phyloP scores from a whole-genome alignment of 495 filamentous ascomycete species.

The Penicillium riverlandense region DNA sequence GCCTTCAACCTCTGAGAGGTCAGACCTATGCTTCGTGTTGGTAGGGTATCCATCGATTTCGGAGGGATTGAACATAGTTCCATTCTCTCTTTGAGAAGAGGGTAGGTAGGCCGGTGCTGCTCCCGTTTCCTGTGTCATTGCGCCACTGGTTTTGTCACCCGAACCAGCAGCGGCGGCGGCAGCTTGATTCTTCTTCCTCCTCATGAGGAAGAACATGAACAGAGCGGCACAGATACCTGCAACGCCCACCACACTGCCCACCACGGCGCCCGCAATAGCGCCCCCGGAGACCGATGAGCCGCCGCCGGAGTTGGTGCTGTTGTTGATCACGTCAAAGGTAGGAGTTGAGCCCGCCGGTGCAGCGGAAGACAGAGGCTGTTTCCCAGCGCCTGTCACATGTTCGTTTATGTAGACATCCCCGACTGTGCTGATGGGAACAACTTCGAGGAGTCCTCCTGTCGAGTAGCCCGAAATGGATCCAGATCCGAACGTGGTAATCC shows the following conservation, averaged over 20 bases:
- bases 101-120: too few species aligned
- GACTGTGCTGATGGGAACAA: too few species aligned
- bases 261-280: constrained; percentile 10
- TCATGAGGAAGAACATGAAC: constrained; percentile 3
- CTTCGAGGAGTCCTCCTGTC: too few species aligned
- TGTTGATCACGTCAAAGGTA: too few species aligned
- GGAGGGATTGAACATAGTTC: too few species aligned
- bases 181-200: constrained; percentile 7
- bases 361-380: too few species aligned
- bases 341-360: background rate
- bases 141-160: background rate
- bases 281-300: background rate
- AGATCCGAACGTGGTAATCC: too few species aligned
- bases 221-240: constrained; percentile 4
- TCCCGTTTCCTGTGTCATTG: background rate
- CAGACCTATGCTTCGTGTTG: background rate
- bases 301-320: background rate
- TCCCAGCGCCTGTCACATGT: too few species aligned
- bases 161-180: background rate
- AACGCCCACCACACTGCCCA: constrained; percentile 9
- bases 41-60: background rate
- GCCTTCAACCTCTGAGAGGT: constrained; percentile 6
- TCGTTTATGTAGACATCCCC: too few species aligned
- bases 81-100: too few species aligned
- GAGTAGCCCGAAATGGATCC: too few species aligned